Base-by-base conservation (phyloP, 139 green algal genomes). In the Microglena sp. region DNA sequence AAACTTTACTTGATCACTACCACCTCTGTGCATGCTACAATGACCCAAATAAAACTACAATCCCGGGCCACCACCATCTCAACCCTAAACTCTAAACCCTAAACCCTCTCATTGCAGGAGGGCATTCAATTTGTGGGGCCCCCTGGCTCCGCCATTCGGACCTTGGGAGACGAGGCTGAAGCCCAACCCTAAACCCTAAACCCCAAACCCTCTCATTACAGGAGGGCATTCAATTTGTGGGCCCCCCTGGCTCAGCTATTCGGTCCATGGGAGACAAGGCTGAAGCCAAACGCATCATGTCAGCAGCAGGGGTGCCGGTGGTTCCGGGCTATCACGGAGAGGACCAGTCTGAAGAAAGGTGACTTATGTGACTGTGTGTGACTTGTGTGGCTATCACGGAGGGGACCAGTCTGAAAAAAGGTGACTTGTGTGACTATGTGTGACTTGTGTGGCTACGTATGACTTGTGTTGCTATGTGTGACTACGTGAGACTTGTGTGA, bases 381-480 rank as follows among this genome's bases (percentile, higher is more conserved):
- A n/a, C n/a, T n/a, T n/a, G n/a, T n/a, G n/a, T n/a, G 88, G 88
- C 0, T 95, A 93, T 71, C 88, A 93, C 60, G 88, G 82, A 0
- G 68, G 72, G 29, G 75, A 91, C 22, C 87, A 94, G 65, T 55
- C 45, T 7, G 68, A 82, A 4, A 70, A 67, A 11, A 71, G 61
- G 75, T 72, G 46, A 34, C 45, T 55, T 55, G n/a, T n/a, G n/a
- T n/a, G n/a, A n/a, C n/a, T n/a, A n/a, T n/a, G n/a, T n/a, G n/a
- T n/a, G n/a, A n/a, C n/a, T n/a, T n/a, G n/a, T n/a, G n/a, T n/a
- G 88, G 88, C 0, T 95, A 93, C 72, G 68, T 55, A 70, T 72
- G 46, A 34, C 45, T 55, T 55, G n/a, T n/a, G n/a, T n/a, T n/a
- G n/a, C n/a, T n/a, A n/a, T n/a, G n/a, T n/a, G n/a, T n/a, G 6